These are phyloP conservation scores for Crucihimalaya himalaica DNA, from an alignment of 345 rosid genomes.

Conservation along the genomic window DNA sequence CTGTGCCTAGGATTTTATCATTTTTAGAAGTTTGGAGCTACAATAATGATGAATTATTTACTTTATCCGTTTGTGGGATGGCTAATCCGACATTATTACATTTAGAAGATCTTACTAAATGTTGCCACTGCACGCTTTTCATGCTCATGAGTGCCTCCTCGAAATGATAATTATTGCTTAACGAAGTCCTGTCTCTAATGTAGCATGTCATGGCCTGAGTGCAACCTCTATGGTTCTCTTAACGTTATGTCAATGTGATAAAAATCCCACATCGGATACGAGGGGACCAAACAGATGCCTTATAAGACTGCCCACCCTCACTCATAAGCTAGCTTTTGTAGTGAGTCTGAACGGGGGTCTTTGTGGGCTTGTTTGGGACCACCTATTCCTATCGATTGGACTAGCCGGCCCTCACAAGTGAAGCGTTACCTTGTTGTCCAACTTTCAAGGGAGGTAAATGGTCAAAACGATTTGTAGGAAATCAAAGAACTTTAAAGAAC, in stretches of 20 bases:
- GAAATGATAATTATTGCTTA: background rate
- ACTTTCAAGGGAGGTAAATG: background rate
- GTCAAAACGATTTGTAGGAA: too few relatives aligned
- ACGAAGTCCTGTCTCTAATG: background rate
- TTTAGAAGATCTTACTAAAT: background rate
- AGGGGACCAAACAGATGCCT: background rate
- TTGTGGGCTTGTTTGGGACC: background rate
- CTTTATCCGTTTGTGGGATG: background rate
- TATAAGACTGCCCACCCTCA: background rate
- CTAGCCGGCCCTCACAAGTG: background rate
- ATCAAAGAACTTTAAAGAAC: too few relatives aligned
- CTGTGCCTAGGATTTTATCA: background rate
- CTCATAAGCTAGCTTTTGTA: background rate
- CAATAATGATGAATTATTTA: background rate
- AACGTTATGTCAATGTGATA: background rate
- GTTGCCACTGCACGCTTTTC: too few relatives aligned
- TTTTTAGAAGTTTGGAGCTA: background rate
- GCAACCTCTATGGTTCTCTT: background rate
- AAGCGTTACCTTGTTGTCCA: background rate
- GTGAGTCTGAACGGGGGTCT: background rate
- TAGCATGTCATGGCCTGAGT: background rate
- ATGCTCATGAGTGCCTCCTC: background rate
- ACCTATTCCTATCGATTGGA: background rate
- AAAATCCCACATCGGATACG: background rate
- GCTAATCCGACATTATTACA: background rate